Evolutionary conservation across 1,284 basidiomycete genomes (phyloP).

Genomic region (Leccinum brunneo-olivaceum): DNA sequence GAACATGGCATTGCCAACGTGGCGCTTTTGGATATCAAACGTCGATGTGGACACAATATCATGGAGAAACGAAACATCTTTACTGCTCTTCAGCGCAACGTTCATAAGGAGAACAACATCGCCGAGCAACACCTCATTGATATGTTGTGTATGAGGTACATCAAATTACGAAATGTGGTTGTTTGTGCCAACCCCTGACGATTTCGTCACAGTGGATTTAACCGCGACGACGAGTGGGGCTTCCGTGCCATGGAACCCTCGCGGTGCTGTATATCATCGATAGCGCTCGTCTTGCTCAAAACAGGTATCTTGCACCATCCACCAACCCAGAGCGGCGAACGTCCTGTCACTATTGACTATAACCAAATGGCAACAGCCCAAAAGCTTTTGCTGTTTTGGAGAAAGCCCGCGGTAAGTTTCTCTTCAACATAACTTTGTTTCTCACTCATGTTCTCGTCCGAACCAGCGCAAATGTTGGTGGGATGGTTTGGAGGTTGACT

Average conservation of each 20-base stretch:
- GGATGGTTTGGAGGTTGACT: constrained; percentile 92
- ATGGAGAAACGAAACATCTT: constrained; percentile 92
- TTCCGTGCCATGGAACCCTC: constrained; percentile 93
- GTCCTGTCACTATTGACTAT: constrained; percentile 76
- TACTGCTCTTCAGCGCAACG: constrained; percentile 95
- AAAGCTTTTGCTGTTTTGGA: constrained; percentile 96
- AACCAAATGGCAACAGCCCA: constrained; percentile 95
- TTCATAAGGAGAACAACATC: constrained; percentile 98
- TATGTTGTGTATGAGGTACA: constrained; percentile 98
- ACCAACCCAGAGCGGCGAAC: constrained; percentile 43
- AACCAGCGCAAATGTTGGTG: constrained; percentile 97
- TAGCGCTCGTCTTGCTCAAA: constrained; percentile 95
- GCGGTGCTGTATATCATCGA: constrained; percentile 95
- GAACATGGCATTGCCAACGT: constrained; percentile 75
- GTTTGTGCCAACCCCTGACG: constrained; percentile 21
- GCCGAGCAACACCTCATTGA: constrained; percentile 99
- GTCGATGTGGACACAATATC: constrained; percentile 79
- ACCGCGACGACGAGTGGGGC: constrained; percentile 95
- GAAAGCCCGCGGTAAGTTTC: constrained; percentile 87
- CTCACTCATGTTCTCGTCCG: constrained; percentile 5
- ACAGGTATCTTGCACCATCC: constrained; percentile 85
- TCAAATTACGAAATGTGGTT: not conserved
- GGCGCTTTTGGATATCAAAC: constrained; percentile 70
- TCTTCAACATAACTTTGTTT: constrained; percentile 1
- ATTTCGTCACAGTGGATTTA: constrained; percentile 72